Base-by-base conservation (phyloP, 805 yeast species). In the Wickerhamomyces alni region DNA sequence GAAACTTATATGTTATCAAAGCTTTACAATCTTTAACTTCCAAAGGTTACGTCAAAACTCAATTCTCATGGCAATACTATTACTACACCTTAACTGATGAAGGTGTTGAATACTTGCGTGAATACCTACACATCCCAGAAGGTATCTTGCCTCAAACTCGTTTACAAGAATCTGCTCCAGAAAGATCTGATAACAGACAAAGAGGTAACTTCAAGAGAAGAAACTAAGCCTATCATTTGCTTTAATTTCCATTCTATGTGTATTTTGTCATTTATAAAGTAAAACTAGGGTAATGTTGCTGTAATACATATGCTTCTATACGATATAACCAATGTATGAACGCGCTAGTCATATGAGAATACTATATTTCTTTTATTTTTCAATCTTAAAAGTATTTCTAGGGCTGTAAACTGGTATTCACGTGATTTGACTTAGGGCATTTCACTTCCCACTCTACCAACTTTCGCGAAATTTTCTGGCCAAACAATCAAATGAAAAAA, bases 21-120 rank as follows among this genome's bases (percentile, higher is more conserved):
- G 97, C 99, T 67, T 82, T 93, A 73, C 99, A 93, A 79, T 91
- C 98, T 53, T 87, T 93, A 73, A 87, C 95, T 67, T 93, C 99
- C 52, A 87, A 84, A 75, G 99, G 99, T 72, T 93, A 66, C 83
- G 98, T 93, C 74, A 88, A 91, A 87, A 93, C 99, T 63, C 98
- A 88, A 77, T 93, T 91, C 84, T 91, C 98, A 66, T 93, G 99
- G 99, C 97, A 89, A 82, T 87, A 87, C 82, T 93, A 93, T 80
- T 93, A 93, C 95, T 93, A 93, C 94, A 87, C 99, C 80, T 85
- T 93, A 70, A 93, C 98, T 69, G 98, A 93, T 69, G 96, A 87
- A 75, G 99, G 99, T 83, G 91, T 93, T 57, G 96, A 88, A 69
- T 93, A 77, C 85, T 84, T 93, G 68, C 86, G 97, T 78, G 88